A percentile compares a stretch with the other conserved stretches of the same genome.
Conservation (phyloP, 306 rosid genomes). For the Prunus salicina region DNA sequence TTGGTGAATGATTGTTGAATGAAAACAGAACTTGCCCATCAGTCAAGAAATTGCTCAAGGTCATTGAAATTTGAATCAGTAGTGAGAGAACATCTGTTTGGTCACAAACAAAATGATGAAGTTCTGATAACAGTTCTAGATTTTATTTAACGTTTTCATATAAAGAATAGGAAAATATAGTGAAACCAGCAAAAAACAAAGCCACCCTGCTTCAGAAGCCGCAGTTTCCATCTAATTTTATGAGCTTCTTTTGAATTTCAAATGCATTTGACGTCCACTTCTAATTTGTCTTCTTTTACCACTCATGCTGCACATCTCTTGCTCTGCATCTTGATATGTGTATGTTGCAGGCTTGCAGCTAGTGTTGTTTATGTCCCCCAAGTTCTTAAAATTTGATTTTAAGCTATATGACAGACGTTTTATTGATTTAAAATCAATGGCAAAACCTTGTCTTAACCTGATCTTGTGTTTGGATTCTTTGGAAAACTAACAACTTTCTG, state of each 20-base stretch:
- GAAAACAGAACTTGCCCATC: conserved; percentile 2
- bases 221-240: conserved; percentile 5
- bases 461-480: conserved; percentile 33
- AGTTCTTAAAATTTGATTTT: background rate
- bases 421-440: conserved; percentile 22
- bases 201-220: background rate
- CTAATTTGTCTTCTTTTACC: conserved; percentile 48
- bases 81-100: background rate
- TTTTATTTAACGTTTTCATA: background rate
- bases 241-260: conserved; percentile 33
- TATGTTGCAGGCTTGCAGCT: conserved; percentile 14
- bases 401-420: conserved; percentile 9
- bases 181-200: background rate
- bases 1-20: background rate
- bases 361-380: conserved; percentile 8
- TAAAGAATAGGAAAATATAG: background rate
- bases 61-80: background rate
- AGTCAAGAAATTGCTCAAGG: conserved; percentile 1
- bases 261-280: conserved; percentile 24
- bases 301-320: conserved; percentile 18
- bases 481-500: conserved; percentile 19
- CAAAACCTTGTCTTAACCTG: conserved; percentile 20
- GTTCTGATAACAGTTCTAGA: background rate
- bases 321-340: conserved; percentile 15
- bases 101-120: background rate